These are phyloP conservation scores for Ceratobasidium sp. DNA, from an alignment of 1,284 basidiomycete genomes.

Conservation along the genomic window DNA sequence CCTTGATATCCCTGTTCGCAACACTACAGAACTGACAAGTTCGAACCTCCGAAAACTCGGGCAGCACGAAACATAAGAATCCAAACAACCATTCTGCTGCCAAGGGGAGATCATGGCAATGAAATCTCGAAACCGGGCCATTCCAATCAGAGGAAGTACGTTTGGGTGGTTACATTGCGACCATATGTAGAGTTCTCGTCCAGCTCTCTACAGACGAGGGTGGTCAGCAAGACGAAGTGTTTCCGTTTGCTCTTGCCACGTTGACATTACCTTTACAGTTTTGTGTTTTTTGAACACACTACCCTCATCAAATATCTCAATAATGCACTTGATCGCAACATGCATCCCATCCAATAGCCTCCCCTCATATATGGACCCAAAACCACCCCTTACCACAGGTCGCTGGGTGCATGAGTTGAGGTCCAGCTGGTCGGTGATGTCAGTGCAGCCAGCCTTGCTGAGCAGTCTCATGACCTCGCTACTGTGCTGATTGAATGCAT, in stretches of 20 bases:
- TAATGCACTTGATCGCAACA: conserved; percentile 20
- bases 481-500: neutral
- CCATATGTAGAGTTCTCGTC: conserved; percentile 1
- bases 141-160: neutral
- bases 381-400: neutral
- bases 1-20: neutral
- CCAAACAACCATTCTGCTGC: neutral
- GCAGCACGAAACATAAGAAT: neutral
- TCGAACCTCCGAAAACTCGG: neutral
- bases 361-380: conserved; percentile 1
- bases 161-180: conserved; percentile 5
- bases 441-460: neutral
- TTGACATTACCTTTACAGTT: neutral
- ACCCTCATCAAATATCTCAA: neutral
- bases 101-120: conserved; percentile 14
- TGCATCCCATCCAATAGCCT: neutral
- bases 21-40: neutral
- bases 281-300: neutral
- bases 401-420: neutral
- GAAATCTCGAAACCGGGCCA: neutral
- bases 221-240: neutral
- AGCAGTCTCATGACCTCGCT: neutral
- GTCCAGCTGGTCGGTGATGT: neutral
- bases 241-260: neutral
- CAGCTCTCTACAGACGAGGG: neutral